Base-by-base conservation (phyloP, 2,329 filamentous ascomycete species). In the Immersiporthe knoxdaviesiana region DNA sequence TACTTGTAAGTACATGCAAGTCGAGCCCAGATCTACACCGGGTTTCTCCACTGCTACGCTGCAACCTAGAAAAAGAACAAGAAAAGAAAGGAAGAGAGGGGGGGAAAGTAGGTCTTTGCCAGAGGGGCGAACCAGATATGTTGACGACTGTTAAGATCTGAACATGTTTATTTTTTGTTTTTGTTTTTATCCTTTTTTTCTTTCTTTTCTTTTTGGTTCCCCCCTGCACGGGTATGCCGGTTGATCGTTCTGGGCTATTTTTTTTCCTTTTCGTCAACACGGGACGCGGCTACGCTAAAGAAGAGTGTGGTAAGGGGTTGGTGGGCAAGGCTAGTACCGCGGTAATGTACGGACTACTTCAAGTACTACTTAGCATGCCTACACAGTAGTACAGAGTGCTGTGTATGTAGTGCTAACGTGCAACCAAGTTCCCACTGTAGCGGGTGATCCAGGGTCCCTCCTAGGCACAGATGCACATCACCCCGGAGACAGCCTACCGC, bases 281-380 rank as follows among this genome's bases (percentile, higher is more conserved):
- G 52, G 52, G 52, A 56, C 52, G 52, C 52, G 52, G 52, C 52
- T 56, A 54, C 50, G 50, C 50, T 54, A 47, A 47, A 47, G 44
- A 47, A n/a, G 21, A 47, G 44, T 21, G 44, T 47, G 44, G 44
- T n/a, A 47, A 47, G 44, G 44, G 44, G 37, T 12, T 47, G 21
- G 18, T 47, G 21, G 44, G 21, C 44, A 47, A 30, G 52, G 52
- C 50, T 30, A 18, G 27, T 18, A 56, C 52, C 12, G 12, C 5
- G 24, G 44, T 47, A n/a, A n/a, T n/a, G n/a, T n/a, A n/a, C n/a
- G n/a, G n/a, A n/a, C n/a, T n/a, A 47, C 44, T 8, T 47, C 7
- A 8, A 35, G 35, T 21, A n/a, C 18, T 47, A 8, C 44, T 14
- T 47, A n/a, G n/a, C n/a, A n/a, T n/a, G 7, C 44, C 18, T 8